These are phyloP conservation scores for Fusarium decemcellulare DNA, from an alignment of 2,329 filamentous ascomycete species.

Conservation along the genomic window DNA sequence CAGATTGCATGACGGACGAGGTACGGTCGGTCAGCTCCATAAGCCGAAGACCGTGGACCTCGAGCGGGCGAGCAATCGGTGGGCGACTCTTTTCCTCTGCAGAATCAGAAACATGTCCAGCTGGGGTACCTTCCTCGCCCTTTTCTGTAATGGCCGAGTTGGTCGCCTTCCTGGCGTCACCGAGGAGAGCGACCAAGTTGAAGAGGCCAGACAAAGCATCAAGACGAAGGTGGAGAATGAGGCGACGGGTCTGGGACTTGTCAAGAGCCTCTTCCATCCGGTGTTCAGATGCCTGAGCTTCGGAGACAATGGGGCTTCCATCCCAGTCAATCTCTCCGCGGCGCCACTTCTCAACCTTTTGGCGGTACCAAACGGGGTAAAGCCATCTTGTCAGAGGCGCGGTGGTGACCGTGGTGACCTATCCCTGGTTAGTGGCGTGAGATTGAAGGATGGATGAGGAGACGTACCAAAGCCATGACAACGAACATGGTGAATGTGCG, in stretches of 20 bases:
- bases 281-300: constrained; percentile 43
- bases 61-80: constrained; percentile 32
- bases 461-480: constrained; percentile 81
- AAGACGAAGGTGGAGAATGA: constrained; percentile 48
- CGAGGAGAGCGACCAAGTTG: constrained; percentile 47
- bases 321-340: constrained; percentile 93
- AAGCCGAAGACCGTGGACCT: constrained; percentile 82
- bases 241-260: constrained; percentile 44
- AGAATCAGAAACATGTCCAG: background rate
- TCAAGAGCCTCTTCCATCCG: constrained; percentile 47
- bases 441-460: background rate
- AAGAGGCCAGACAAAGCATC: constrained; percentile 48
- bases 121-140: background rate
- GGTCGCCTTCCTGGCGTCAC: constrained; percentile 34
- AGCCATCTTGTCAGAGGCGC: constrained; percentile 81
- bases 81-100: constrained; percentile 7
- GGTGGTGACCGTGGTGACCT: constrained; percentile 84
- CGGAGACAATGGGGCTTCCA: constrained; percentile 52
- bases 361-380: constrained; percentile 77
- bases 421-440: constrained; percentile 1
- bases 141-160: constrained; percentile 5
- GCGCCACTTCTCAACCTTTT: constrained; percentile 71
- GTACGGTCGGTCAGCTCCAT: constrained; percentile 92
- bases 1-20: constrained; percentile 95
- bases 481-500: constrained; percentile 95